phyloP scores from a whole-genome alignment of 495 filamentous ascomycete genomes.

The Hypoxylon perforatum region DNA sequence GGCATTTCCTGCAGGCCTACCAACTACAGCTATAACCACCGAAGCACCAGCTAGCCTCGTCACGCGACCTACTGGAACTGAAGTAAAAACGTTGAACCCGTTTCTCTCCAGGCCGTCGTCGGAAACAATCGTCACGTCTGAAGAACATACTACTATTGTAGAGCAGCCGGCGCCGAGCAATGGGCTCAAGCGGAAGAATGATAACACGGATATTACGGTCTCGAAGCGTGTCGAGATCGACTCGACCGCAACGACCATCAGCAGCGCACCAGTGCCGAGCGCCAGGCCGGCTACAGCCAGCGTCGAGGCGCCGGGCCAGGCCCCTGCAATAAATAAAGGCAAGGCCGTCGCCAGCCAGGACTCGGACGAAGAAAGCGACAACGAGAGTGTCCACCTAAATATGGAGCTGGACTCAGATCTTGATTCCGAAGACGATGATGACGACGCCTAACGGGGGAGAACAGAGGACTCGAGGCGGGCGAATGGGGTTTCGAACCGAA shows the following conservation, averaged over 20 bases:
- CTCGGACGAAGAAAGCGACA: slow-evolving; percentile 38
- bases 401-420: slow-evolving; percentile 50
- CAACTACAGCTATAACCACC: background rate
- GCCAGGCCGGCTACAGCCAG: background rate
- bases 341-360: background rate
- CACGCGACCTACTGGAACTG: background rate
- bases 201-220: slow-evolving; percentile 35
- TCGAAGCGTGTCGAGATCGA: slow-evolving; percentile 45
- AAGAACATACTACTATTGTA: slow-evolving; percentile 22
- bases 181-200: slow-evolving; percentile 59
- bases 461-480: slow-evolving; percentile 39
- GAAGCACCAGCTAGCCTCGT: slow-evolving; percentile 2
- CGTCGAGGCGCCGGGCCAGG: slow-evolving; percentile 6
- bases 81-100: slow-evolving; percentile 21
- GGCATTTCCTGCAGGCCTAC: background rate
- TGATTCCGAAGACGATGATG: slow-evolving; percentile 39
- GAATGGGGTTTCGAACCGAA: slow-evolving; percentile 34
- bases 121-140: slow-evolving; percentile 25
- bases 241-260: slow-evolving; percentile 7
- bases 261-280: slow-evolving; percentile 10
- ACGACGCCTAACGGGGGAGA: slow-evolving; percentile 48
- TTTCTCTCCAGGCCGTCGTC: slow-evolving; percentile 30
- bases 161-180: slow-evolving; percentile 18
- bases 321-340: background rate
- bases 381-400: slow-evolving; percentile 55